Base-by-base conservation (phyloP, 148 eudicot species). In the Persicaria maculosa region DNA sequence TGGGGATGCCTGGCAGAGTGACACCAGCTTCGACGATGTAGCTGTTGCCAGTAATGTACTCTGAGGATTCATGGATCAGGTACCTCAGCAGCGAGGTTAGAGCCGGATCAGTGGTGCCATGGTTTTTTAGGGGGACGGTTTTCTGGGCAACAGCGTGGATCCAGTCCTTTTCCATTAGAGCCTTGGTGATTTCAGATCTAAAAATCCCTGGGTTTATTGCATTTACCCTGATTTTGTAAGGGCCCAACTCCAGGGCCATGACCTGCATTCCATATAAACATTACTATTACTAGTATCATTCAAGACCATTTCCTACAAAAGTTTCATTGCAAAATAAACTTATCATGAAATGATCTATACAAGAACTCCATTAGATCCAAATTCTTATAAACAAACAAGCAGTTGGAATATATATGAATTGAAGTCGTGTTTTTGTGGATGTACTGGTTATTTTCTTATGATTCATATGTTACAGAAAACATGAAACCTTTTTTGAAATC, bases 151-250 rank as follows among this genome's bases (percentile, higher is more conserved):
- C 83, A 4, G 75, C 85, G 61, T 82, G 79, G 10, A 89, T 76
- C 93, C 93, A 87, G 7, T 89, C 84, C 68, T 86, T 89, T 53
- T 81, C 75, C 79, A 91, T 55, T 0, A 91, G 88, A 44, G 44
- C 80, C 74, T 84, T 83, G 0, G 92, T 91, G 74, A 87, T 91
- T 80, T 91, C 97, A 7, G 93, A 87, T 59, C 65, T 81, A 73
- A 91, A 89, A 16, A 91, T 69, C 25, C 93, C 97, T 0, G 93
- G 90, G 25, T 87, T 54, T 76, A 91, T 82, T 4, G 93, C 76
- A 72, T 91, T 91, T 36, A 86, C 90, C 46, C 91, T 76, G 44
- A 91, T 88, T 20, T 84, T 84, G 72, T 82, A 71, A 15, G 12
- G 72, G 43, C 93, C 97, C 44, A 89, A 22, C 78, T 89, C 97